Conservation (phyloP, 208 protist genomes). For the Leishmania braziliensis region DNA sequence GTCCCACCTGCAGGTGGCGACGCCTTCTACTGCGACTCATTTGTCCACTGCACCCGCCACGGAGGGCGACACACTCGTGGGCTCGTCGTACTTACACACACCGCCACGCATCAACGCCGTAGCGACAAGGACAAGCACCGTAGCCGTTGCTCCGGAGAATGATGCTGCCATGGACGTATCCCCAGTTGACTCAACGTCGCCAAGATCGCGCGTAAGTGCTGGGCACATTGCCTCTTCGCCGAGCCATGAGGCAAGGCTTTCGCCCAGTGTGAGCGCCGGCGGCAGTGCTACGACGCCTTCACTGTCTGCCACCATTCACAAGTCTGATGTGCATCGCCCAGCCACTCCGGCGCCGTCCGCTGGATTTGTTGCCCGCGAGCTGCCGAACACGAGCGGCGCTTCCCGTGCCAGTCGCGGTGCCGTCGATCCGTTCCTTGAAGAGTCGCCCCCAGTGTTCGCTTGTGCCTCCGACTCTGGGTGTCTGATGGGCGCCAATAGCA, state of each 20-base stretch:
- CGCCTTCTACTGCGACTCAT: neutral
- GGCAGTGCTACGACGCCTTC: neutral
- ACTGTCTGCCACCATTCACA: neutral
- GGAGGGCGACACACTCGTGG: constrained; percentile 8
- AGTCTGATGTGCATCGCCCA: neutral
- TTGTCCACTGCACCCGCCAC: neutral
- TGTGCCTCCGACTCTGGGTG: neutral
- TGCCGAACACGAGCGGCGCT: constrained; percentile 6
- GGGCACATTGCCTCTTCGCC: neutral
- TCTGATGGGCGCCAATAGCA: neutral
- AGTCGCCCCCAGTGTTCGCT: neutral
- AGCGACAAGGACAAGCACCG: neutral
- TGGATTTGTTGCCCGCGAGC: constrained; percentile 21
- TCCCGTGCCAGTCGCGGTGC: neutral
- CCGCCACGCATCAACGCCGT: constrained; percentile 19
- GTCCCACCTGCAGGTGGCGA: neutral
- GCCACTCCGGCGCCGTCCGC: neutral
- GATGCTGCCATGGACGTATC: constrained; percentile 12
- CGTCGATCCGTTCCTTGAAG: constrained; percentile 39
- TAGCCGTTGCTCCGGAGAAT: neutral
- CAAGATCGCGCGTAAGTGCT: constrained; percentile 16
- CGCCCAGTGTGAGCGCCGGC: neutral
- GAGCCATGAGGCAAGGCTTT: neutral
- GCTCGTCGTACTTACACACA: constrained; percentile 21
- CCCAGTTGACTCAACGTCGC: neutral